These are phyloP conservation scores for Didymella lethalis DNA, from an alignment of 2,329 filamentous ascomycete genomes.

Conservation along the genomic window DNA sequence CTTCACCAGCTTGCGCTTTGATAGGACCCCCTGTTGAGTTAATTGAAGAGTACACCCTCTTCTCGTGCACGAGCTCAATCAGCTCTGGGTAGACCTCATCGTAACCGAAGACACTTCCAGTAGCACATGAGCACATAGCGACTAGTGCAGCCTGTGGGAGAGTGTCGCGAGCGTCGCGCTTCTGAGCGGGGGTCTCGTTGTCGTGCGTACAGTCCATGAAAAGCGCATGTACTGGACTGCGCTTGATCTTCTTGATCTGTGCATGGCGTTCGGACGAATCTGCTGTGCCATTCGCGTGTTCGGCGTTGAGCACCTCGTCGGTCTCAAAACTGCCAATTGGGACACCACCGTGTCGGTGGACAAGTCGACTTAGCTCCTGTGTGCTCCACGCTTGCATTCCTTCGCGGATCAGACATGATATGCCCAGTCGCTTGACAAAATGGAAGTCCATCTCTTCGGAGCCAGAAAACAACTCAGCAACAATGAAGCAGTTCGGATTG, in stretches of 20 bases:
- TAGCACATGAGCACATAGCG: slow-evolving; percentile 93
- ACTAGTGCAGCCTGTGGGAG: slow-evolving; percentile 93
- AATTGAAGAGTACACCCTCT: slow-evolving; percentile 78
- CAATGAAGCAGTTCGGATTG: slow-evolving; percentile 86
- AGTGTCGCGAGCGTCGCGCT: slow-evolving; percentile 91
- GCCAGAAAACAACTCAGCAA: slow-evolving; percentile 94
- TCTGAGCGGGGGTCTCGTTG: slow-evolving; percentile 95
- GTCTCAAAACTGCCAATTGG: slow-evolving; percentile 97
- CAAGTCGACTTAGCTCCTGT: slow-evolving; percentile 86
- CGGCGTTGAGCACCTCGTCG: slow-evolving; percentile 78
- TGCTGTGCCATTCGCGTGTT: slow-evolving; percentile 48
- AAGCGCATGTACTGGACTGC: slow-evolving; percentile 87
- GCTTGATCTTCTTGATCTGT: slow-evolving; percentile 80
- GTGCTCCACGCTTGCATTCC: slow-evolving; percentile 99
- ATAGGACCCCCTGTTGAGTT: slow-evolving; percentile 69
- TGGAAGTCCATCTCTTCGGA: slow-evolving; percentile 96
- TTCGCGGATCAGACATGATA: slow-evolving; percentile 92
- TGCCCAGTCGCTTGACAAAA: slow-evolving; percentile 90
- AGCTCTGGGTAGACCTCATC: slow-evolving; percentile 95
- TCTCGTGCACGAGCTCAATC: slow-evolving; percentile 93
- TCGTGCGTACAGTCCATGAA: slow-evolving; percentile 99
- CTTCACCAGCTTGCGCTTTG: slow-evolving; percentile 73
- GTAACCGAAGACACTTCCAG: slow-evolving; percentile 96
- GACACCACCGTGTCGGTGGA: slow-evolving; percentile 90
- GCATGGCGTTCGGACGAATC: slow-evolving; percentile 55